Percentiles rank a stretch among this genome's conserved stretches.
Conservation (phyloP, 306 rosid genomes). For the Lathyrus oleraceus region DNA sequence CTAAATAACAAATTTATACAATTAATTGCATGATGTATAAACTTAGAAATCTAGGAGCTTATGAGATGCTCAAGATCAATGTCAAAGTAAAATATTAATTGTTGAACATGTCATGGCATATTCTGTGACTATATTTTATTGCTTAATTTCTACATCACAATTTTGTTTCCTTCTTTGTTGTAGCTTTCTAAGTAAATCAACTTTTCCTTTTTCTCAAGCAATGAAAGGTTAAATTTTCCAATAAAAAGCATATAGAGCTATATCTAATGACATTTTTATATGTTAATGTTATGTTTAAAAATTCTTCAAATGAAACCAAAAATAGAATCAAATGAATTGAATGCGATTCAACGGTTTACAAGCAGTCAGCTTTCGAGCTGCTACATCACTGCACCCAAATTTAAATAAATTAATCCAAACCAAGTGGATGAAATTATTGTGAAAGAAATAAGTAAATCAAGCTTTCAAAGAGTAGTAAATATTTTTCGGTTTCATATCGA, state of each 20-base stretch:
- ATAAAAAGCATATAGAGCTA: slow-evolving; percentile 9
- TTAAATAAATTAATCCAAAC: slow-evolving; percentile 40
- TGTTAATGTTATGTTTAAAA: not conserved
- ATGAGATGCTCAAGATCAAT: slow-evolving; percentile 35
- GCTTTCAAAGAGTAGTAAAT: slow-evolving; percentile 35
- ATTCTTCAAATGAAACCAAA: slow-evolving; percentile 1
- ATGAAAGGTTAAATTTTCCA: slow-evolving; percentile 27
- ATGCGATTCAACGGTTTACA: not conserved
- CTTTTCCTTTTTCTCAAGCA: slow-evolving; percentile 16
- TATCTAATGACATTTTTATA: slow-evolving; percentile 5
- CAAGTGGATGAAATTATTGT: slow-evolving; percentile 49
- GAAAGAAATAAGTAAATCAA: slow-evolving; percentile 48
- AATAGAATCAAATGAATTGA: not conserved
- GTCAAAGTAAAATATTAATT: slow-evolving; percentile 33
- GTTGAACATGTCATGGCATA: slow-evolving; percentile 24
- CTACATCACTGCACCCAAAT: slow-evolving; percentile 1
- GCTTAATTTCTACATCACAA: slow-evolving; percentile 39
- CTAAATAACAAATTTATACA: not conserved
- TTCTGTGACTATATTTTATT: slow-evolving; percentile 9
- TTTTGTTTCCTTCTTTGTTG: slow-evolving; percentile 43
- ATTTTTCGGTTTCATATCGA: too few species aligned
- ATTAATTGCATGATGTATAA: slow-evolving; percentile 12
- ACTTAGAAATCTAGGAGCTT: slow-evolving; percentile 34
- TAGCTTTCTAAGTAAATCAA: slow-evolving; percentile 52
- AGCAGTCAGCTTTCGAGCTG: not conserved